Conservation (phyloP, 2,329 filamentous ascomycete genomes). For the Phialophora verrucosa region DNA sequence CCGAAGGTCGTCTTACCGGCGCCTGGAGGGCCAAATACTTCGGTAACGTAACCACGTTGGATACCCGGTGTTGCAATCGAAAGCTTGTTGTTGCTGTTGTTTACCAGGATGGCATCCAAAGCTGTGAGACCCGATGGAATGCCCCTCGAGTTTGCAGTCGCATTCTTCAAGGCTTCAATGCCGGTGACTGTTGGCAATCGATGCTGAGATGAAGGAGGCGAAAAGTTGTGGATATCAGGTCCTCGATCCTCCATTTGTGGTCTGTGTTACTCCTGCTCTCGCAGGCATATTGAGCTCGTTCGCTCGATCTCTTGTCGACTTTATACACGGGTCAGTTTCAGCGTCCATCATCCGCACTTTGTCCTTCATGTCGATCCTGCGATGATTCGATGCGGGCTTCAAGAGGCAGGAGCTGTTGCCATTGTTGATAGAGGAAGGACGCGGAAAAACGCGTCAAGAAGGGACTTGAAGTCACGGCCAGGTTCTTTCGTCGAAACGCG, state of each 20-base stretch:
- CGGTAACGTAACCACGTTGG: conserved; percentile 75
- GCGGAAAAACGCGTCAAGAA: conserved; percentile 2
- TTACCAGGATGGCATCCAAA: conserved; percentile 58
- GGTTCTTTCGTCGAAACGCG: neutral
- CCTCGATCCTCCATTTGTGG: conserved; percentile 61
- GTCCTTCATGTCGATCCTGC: neutral
- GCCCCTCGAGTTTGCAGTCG: conserved; percentile 37
- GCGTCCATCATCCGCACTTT: neutral
- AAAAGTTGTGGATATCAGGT: conserved; percentile 64
- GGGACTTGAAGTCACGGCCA: neutral
- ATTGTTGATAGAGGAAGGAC: neutral
- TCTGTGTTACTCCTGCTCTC: neutral
- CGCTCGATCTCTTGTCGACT: neutral
- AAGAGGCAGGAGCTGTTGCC: conserved; percentile 5
- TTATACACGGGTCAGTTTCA: neutral
- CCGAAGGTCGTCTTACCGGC: conserved; percentile 83
- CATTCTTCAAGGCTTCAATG: conserved; percentile 66
- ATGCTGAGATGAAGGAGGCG: conserved; percentile 49
- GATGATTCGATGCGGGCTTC: neutral
- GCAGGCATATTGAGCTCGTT: conserved; percentile 20
- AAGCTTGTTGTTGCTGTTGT: conserved; percentile 8
- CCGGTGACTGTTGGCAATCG: conserved; percentile 78
- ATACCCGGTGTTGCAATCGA: conserved; percentile 37
- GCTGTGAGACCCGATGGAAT: conserved; percentile 62
- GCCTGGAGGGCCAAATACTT: conserved; percentile 86